phyloP scores from a whole-genome alignment of 2,329 filamentous ascomycete species.

The Penicillium sp. region DNA sequence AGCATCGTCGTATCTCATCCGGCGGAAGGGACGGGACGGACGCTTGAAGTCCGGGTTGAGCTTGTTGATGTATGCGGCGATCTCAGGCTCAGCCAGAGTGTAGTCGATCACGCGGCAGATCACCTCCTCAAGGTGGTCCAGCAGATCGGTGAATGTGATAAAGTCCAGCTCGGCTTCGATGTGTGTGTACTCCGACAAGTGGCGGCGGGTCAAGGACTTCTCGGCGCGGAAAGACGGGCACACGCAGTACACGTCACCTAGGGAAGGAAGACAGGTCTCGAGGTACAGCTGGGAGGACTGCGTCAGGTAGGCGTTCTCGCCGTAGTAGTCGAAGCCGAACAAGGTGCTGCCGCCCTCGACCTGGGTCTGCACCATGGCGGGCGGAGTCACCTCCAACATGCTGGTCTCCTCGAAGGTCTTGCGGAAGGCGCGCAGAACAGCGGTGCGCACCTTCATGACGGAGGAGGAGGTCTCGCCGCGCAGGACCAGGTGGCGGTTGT shows the following conservation, averaged over 20 bases:
- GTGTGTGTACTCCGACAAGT: constrained; percentile 94
- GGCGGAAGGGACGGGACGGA: constrained; percentile 80
- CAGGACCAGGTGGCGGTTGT: constrained; percentile 79
- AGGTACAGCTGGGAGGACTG: constrained; percentile 97
- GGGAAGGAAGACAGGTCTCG: constrained; percentile 83
- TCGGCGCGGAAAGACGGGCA: constrained; percentile 98
- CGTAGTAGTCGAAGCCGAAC: constrained; percentile 86
- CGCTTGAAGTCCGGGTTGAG: constrained; percentile 88
- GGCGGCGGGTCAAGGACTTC: constrained; percentile 89
- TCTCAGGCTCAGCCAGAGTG: constrained; percentile 67
- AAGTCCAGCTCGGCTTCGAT: constrained; percentile 96
- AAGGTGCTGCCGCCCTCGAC: constrained; percentile 90
- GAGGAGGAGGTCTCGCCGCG: constrained; percentile 80
- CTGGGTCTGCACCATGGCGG: constrained; percentile 90
- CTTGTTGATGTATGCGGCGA: constrained; percentile 69
- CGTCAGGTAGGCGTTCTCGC: constrained; percentile 85
- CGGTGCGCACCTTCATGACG: constrained; percentile 80
- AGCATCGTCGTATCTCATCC: constrained; percentile 92
- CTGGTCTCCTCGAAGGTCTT: constrained; percentile 71
- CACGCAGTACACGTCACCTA: constrained; percentile 96
- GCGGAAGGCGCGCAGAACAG: constrained; percentile 76
- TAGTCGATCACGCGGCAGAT: constrained; percentile 82
- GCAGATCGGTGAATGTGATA: constrained; percentile 85
- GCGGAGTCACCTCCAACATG: constrained; percentile 79
- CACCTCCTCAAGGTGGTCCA: constrained; percentile 79